Evolutionary conservation across 2,329 filamentous ascomycete genomes (phyloP).

Genomic region (Epichloe elymi): DNA sequence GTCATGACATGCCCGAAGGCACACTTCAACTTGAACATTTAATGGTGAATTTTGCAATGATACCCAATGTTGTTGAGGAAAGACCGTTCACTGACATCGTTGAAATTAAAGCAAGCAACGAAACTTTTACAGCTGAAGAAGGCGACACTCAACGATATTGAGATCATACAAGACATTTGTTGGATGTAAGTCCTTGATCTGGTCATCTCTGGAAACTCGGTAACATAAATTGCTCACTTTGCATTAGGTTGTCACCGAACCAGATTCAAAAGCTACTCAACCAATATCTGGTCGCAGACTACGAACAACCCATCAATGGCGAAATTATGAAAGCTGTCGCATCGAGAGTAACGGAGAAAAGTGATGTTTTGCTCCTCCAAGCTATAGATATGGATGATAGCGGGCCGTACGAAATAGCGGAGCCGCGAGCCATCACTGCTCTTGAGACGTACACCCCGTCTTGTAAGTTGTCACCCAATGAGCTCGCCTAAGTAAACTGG

Average conservation of each 20-base stretch:
- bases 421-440: slow-evolving; percentile 88
- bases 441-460: slow-evolving; percentile 97
- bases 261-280: slow-evolving; percentile 98
- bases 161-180: slow-evolving; percentile 99
- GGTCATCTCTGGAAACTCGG: background rate
- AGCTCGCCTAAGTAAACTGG: background rate
- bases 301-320: slow-evolving; percentile 97
- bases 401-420: slow-evolving; percentile 95
- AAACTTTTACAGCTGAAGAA: slow-evolving; percentile 98
- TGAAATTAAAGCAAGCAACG: slow-evolving; percentile 56
- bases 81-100: slow-evolving; percentile 24
- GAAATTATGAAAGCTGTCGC: slow-evolving; percentile 99
- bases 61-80: slow-evolving; percentile 14
- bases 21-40: slow-evolving; percentile 94
- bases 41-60: slow-evolving; percentile 48
- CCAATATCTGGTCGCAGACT: slow-evolving; percentile 96
- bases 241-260: slow-evolving; percentile 75
- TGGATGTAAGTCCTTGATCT: slow-evolving; percentile 70
- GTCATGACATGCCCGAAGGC: slow-evolving; percentile 97
- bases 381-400: slow-evolving; percentile 99
- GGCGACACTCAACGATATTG: slow-evolving; percentile 95
- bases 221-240: background rate
- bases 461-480: slow-evolving; percentile 44
- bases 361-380: slow-evolving; percentile 81
- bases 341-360: slow-evolving; percentile 94